These are phyloP conservation scores for Geotrichum restrictum DNA, from an alignment of 1,139 yeast species.

Conservation along the genomic window DNA sequence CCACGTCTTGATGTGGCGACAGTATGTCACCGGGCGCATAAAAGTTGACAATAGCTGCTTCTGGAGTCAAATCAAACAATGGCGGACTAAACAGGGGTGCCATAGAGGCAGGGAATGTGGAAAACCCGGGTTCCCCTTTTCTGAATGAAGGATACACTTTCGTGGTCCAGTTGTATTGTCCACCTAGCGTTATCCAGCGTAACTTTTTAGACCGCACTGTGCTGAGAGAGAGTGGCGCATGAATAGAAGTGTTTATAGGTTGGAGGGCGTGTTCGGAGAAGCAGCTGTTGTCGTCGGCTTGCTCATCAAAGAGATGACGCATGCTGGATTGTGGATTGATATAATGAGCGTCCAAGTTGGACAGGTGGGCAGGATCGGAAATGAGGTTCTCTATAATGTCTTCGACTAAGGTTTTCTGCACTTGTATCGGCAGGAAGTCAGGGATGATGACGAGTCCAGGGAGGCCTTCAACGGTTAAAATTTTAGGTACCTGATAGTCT, in stretches of 20 bases:
- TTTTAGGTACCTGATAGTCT: slow-evolving; percentile 2
- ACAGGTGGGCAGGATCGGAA: slow-evolving; percentile 36
- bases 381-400: slow-evolving; percentile 36
- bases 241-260: slow-evolving; percentile 11
- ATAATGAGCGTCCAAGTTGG: slow-evolving; percentile 41
- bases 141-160: slow-evolving; percentile 42
- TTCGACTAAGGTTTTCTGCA: slow-evolving; percentile 35
- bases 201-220: slow-evolving; percentile 33
- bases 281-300: neutral
- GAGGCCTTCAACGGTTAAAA: slow-evolving; percentile 30
- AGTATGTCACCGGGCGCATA: slow-evolving; percentile 44
- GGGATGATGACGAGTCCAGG: slow-evolving; percentile 40
- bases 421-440: slow-evolving; percentile 27
- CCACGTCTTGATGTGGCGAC: slow-evolving; percentile 46
- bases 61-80: slow-evolving; percentile 34
- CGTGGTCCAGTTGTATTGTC: slow-evolving; percentile 46
- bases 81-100: slow-evolving; percentile 28
- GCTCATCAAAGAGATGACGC: slow-evolving; percentile 28
- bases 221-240: slow-evolving; percentile 10
- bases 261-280: neutral
- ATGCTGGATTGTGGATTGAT: slow-evolving; percentile 20
- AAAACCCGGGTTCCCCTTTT: slow-evolving; percentile 37
- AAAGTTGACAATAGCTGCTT: slow-evolving; percentile 46
- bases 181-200: slow-evolving; percentile 47
- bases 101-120: slow-evolving; percentile 38